Percentiles rank a stretch among this genome's conserved stretches.
These are phyloP conservation scores for Trichophyton verrucosum DNA, from an alignment of 2,329 filamentous ascomycete species.

Conservation along the genomic window DNA sequence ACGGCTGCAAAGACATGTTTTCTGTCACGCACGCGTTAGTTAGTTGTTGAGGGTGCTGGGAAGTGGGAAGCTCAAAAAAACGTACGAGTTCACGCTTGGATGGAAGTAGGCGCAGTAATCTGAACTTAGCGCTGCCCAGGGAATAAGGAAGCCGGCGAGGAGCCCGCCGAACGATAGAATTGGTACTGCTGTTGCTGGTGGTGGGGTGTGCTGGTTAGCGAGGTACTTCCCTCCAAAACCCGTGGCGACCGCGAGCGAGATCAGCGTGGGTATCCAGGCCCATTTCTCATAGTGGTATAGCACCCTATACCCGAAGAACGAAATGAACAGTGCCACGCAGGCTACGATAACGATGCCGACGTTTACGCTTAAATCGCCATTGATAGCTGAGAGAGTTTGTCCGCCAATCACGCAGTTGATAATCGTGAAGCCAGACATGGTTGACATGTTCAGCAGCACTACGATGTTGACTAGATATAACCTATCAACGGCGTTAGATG, in stretches of 20 bases:
- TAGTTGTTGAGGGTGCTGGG: not conserved
- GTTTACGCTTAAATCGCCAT: constrained; percentile 32
- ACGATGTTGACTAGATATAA: constrained; percentile 40
- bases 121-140: constrained; percentile 16
- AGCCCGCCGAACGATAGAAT: constrained; percentile 17
- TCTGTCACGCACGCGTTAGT: not conserved
- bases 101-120: constrained; percentile 15
- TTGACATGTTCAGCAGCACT: constrained; percentile 50
- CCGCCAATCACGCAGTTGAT: constrained; percentile 56
- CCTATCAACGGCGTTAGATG: constrained; percentile 4
- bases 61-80: not conserved
- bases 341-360: constrained; percentile 49
- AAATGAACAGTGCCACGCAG: constrained; percentile 50
- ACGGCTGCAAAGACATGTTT: constrained; percentile 12
- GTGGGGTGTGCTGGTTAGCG: constrained; percentile 8
- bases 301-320: constrained; percentile 54
- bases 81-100: constrained; percentile 11
- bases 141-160: constrained; percentile 18
- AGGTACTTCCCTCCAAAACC: constrained; percentile 15
- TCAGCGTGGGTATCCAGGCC: constrained; percentile 17
- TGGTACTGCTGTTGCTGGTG: constrained; percentile 9
- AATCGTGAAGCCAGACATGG: constrained; percentile 50
- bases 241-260: constrained; percentile 15
- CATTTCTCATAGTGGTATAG: constrained; percentile 58
- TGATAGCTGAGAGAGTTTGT: constrained; percentile 56